Conservation (phyloP, 1,284 basidiomycete genomes). For the Xerocomus nothofagi region DNA sequence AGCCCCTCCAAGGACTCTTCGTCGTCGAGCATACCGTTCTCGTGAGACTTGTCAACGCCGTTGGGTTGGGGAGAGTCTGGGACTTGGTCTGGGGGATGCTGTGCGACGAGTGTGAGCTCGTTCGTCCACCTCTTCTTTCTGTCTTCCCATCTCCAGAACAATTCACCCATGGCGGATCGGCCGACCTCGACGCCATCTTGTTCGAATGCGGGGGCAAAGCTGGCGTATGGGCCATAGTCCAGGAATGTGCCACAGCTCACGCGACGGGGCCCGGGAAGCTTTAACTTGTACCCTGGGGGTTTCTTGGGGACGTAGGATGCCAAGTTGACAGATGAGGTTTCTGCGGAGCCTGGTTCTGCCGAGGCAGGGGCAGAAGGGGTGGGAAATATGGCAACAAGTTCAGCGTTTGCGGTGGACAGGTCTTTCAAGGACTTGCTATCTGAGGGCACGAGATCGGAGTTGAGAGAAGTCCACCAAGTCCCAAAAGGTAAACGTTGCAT, state of each 20-base stretch:
- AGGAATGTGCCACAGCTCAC: constrained; percentile 66
- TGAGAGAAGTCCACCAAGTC: constrained; percentile 76
- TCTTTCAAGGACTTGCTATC: constrained; percentile 47
- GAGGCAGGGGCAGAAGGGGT: constrained; percentile 46
- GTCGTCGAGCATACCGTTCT: constrained; percentile 12
- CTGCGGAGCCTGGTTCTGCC: constrained; percentile 16
- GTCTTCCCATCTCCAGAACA: constrained; percentile 47
- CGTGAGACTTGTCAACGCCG: constrained; percentile 7
- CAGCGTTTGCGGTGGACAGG: constrained; percentile 63
- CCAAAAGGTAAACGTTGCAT: constrained; percentile 73
- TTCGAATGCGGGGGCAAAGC: constrained; percentile 76
- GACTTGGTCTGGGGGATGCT: constrained; percentile 4
- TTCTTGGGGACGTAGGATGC: constrained; percentile 47
- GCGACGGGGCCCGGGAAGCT: constrained; percentile 48
- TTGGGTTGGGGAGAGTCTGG: constrained; percentile 10
- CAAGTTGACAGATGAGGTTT: constrained; percentile 35
- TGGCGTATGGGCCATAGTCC: constrained; percentile 71
- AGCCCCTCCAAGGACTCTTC: constrained; percentile 49
- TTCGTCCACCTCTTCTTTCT: constrained; percentile 33
- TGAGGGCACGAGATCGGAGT: constrained; percentile 41
- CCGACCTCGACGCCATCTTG: constrained; percentile 70
- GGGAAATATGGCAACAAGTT: constrained; percentile 71
- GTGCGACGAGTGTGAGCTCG: constrained; percentile 14
- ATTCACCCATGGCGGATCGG: constrained; percentile 54
- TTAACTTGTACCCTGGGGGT: constrained; percentile 36